Evolutionary conservation across 108 stramenopile species (phyloP).

Genomic region (Cyclotella sp.): DNA sequence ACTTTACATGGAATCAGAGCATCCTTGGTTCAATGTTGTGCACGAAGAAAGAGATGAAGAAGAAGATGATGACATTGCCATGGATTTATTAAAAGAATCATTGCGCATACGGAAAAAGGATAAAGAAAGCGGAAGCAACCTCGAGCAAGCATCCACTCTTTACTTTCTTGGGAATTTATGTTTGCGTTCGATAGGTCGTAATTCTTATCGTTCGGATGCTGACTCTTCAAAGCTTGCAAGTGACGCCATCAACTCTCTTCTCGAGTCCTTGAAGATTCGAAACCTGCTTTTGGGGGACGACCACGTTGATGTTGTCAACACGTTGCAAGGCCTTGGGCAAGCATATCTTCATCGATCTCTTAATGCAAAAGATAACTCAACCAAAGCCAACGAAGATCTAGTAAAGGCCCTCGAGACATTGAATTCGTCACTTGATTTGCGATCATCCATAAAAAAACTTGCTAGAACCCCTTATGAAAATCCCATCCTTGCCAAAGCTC

Average conservation of each 20-base stretch:
- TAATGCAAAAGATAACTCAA: constrained; percentile 1
- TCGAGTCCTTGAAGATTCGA: constrained; percentile 41
- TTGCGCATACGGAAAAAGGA: constrained; percentile 41
- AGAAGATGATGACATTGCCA: constrained; percentile 38
- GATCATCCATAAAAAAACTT: neutral
- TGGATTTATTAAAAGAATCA: constrained; percentile 34
- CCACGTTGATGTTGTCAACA: constrained; percentile 29
- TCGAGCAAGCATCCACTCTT: constrained; percentile 38
- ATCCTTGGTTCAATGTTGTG: constrained; percentile 33
- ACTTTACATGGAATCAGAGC: constrained; percentile 25
- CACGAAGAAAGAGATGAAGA: constrained; percentile 27
- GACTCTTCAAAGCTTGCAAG: constrained; percentile 29
- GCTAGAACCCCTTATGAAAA: neutral
- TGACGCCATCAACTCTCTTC: constrained; percentile 27
- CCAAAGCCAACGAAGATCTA: constrained; percentile 23
- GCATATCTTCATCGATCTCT: constrained; percentile 36
- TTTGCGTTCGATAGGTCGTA: constrained; percentile 28
- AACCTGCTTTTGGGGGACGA: constrained; percentile 26
- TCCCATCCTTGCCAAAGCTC: constrained; percentile 24
- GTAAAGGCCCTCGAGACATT: constrained; percentile 18
- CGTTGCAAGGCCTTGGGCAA: constrained; percentile 37
- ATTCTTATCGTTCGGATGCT: constrained; percentile 11
- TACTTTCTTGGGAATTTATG: constrained; percentile 36
- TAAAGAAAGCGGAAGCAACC: constrained; percentile 25
- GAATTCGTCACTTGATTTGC: constrained; percentile 29